Base-by-base conservation (phyloP, 352 stramenopile genomes). In the Pythium insidiosum region DNA sequence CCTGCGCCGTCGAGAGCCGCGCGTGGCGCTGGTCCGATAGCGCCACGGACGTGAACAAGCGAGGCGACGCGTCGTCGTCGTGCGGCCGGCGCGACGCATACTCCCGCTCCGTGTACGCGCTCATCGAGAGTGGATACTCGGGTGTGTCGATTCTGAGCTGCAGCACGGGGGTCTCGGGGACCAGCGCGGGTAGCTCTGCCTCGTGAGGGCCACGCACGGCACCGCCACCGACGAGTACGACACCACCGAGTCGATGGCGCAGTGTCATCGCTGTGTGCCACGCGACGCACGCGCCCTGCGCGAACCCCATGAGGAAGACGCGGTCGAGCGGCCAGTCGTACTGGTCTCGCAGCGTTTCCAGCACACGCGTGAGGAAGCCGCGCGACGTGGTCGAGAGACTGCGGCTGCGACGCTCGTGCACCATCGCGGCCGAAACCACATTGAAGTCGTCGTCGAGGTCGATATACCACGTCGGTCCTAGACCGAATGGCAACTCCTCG, bases 221-320 rank as follows among this genome's bases (percentile, higher is more conserved):
- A 4, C 72, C 74, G 19, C 74, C 74, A 10, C 67, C 63, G 19
- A 84, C 51, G 4, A 84, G 37, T 3, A 84, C 59, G 19, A 82
- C 50, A 16, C 74, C 72, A 20, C 72, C 72, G 2, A 88, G 53
- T 0, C 63, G 66, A 12, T 38, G 39, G 1, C 44, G 54, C 18
- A 68, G 45, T 20, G 65, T 77, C 53, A 73, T 67, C 7, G 66
- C 58, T 43, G 65, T 43, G 28, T 87, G 64, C 54, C 77, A 84
- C 20, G 70, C 72, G 11, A 84, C 65, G 29, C 65, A 79, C 2
- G 72, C 74, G 34, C 72, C 74, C 33, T 87, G 74, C 0, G 74
- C 84, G 44, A 82, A 84, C 2, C 59, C 74, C 24, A 87, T 75
- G 25, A 87, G 47, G 40, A 83, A 83, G 19, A 87, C 33, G 29